Base-by-base conservation (phyloP, 2,329 filamentous ascomycete genomes). In the Aspergillus transmontanensis region DNA sequence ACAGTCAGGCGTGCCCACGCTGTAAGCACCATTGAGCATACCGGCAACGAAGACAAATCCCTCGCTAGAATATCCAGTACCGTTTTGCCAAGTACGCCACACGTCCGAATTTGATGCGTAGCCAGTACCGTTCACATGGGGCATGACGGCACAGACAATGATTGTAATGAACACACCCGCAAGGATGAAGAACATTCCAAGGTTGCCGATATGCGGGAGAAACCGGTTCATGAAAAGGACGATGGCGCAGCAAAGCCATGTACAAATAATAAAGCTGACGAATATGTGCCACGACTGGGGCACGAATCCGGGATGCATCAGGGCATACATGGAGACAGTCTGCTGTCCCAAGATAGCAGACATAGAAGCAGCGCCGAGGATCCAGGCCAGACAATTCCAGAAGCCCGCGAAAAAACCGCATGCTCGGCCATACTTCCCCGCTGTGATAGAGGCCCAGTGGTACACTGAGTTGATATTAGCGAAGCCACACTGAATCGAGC, bases 1-100 rank as follows among this genome's bases (percentile, higher is more conserved):
- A 55, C 87, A 86, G 71, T 92, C 89, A 0, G 88, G 86, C 1
- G 86, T 86, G 7, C 89, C 90, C 12, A 91, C 85, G 51, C 86
- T 85, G 72, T 87, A 92, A 3, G 89, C 89, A 12, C 88, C 89
- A 69, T 92, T 92, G 28, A 90, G 80, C 73, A 90, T 88, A 21
- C 88, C 88, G 0, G 85, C 79, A 30, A 89, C 77, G 66, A 90
- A 90, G 2, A 87, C 87, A n/a, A 90, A 85, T 19, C 87, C 87
- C 51, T 86, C 80, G 58, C 79, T 83, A 1, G 71, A 65, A 62
- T 76, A 78, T 28, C 79, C 69, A 54, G 80, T 80, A 56, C 78
- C 68, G 68, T 78, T 85, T 75, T 85, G 58, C 86, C 86, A 70
- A 77, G 86, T 68, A 74, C 69, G 75, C 86, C 86, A 89, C 10